Conservation (phyloP, 2,329 filamentous ascomycete genomes). For the Paraphaeosphaeria minitans region DNA sequence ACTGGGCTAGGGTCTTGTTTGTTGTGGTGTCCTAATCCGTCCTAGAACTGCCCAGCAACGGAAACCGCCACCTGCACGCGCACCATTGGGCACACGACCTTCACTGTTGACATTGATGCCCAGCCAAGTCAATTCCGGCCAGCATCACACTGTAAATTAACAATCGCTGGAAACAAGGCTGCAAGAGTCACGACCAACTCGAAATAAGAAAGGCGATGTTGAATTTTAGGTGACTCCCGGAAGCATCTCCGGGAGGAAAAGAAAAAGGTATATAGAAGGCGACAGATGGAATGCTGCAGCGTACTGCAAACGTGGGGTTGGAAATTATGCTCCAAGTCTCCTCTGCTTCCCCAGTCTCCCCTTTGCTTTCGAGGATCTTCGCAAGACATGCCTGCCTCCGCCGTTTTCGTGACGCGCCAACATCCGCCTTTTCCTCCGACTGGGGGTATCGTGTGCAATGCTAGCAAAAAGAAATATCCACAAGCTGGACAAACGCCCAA, state of each 20-base stretch:
- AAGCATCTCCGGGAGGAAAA: slow-evolving; percentile 14
- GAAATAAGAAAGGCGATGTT: slow-evolving; percentile 19
- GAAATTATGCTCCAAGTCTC: slow-evolving; percentile 21
- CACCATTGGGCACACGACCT: slow-evolving; percentile 22
- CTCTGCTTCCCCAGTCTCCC: slow-evolving; percentile 17
- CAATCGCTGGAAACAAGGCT: not conserved
- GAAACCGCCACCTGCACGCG: slow-evolving; percentile 10
- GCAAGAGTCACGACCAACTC: not conserved
- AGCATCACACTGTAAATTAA: not conserved
- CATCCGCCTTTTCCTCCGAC: slow-evolving; percentile 32
- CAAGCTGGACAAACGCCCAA: slow-evolving; percentile 37
- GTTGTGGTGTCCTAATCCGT: slow-evolving; percentile 30
- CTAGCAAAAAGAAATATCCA: slow-evolving; percentile 41
- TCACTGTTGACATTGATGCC: not conserved
- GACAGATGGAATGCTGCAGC: slow-evolving; percentile 18
- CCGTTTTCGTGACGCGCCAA: slow-evolving; percentile 10
- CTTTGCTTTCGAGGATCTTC: slow-evolving; percentile 16
- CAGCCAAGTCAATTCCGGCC: not conserved
- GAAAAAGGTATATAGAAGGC: slow-evolving; percentile 26
- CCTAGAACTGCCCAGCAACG: slow-evolving; percentile 29
- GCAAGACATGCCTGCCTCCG: slow-evolving; percentile 14
- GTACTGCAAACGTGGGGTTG: slow-evolving; percentile 11
- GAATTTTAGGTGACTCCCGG: slow-evolving; percentile 16
- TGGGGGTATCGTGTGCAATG: slow-evolving; percentile 47
- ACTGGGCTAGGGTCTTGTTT: slow-evolving; percentile 31